phyloP scores from a whole-genome alignment of 2,329 filamentous ascomycete species.

The Parastagonospora nodorum region DNA sequence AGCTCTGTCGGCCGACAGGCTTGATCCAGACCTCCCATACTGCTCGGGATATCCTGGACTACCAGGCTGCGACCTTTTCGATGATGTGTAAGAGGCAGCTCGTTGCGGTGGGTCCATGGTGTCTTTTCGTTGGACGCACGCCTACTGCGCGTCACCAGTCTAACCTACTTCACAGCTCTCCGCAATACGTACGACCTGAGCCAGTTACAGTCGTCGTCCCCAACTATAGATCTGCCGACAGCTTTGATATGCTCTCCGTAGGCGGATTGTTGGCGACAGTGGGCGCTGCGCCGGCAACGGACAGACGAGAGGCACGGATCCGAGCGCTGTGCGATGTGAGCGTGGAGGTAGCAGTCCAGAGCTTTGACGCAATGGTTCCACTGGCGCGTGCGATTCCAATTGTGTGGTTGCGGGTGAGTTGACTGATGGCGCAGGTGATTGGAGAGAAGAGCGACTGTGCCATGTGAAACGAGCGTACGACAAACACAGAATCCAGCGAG shows the following conservation, averaged over 20 bases:
- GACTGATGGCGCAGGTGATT: neutral
- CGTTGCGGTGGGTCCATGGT: constrained; percentile 30
- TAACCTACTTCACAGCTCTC: neutral
- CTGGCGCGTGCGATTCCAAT: neutral
- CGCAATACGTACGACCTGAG: neutral
- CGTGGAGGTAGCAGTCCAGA: neutral
- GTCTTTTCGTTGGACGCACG: constrained; percentile 5
- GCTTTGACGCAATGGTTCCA: constrained; percentile 6
- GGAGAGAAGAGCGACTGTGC: neutral
- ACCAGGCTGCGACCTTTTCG: constrained; percentile 11
- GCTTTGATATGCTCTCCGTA: constrained; percentile 1
- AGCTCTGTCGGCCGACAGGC: constrained; percentile 25
- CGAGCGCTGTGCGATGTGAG: neutral
- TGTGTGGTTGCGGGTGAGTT: constrained; percentile 1
- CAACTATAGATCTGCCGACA: neutral
- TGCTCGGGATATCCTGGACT: constrained; percentile 22
- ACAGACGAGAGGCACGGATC: neutral
- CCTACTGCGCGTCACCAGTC: constrained; percentile 1
- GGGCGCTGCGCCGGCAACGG: neutral
- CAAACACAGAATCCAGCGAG: constrained; percentile 13
- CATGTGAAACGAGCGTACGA: constrained; percentile 23
- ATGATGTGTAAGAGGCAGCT: constrained; percentile 21
- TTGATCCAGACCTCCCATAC: constrained; percentile 25
- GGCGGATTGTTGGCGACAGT: neutral
- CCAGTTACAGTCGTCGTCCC: neutral